Evolutionary conservation across 2,329 filamentous ascomycete genomes (phyloP), one percentile per base, ranked within the genome.

Genomic region (Xylogone sp.): DNA sequence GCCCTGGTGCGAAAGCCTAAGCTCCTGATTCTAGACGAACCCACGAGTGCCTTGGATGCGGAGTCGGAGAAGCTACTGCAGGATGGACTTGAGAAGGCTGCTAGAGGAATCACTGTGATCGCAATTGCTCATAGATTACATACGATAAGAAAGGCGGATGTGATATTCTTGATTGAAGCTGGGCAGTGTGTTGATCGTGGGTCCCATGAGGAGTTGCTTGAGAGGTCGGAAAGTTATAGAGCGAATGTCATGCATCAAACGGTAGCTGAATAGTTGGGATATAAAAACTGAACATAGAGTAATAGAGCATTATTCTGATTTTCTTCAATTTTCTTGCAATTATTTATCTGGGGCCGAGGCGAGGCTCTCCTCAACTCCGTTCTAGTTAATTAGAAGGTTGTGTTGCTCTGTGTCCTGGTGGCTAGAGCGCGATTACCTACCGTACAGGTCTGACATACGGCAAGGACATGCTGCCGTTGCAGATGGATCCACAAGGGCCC

Each of bases 11-110:
- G 88, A 0, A 79, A 81, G 54, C 90, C 90, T 0, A 78, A 83
- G 39, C 74, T 94, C 2, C 69, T 95, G 21, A 79, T 95, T 42
- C 75, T 95, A 1, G 90, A 95, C 60, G 90, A 95, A 72, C 87
- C 87, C 21, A 95, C 89, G 0, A 88, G 84, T 43, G 87, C 86
- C 3, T 74, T 96, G 2, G 90, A 95, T 61, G 80, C 82, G 0
- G 84, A 85, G 61, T 86, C 81, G 46, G 86, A 89, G 47, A 73
- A 75, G 5, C 69, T 84, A 9, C 77, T 95, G 21, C 80, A 88
- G 50, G 76, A 86, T 21, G 85, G 83, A 0, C 70, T 90, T 43
- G 82, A 88, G 67, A 74, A 69, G 53, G 80, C 75, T 0, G 74
- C 75, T 2, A 71, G 55, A 21, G 77, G 67, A 50, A 78, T 79